A percentile compares a stretch with the other conserved stretches of the same genome.
Evolutionary conservation across 2,329 filamentous ascomycete genomes (phyloP).

Genomic region (Parastagonospora avenae): DNA sequence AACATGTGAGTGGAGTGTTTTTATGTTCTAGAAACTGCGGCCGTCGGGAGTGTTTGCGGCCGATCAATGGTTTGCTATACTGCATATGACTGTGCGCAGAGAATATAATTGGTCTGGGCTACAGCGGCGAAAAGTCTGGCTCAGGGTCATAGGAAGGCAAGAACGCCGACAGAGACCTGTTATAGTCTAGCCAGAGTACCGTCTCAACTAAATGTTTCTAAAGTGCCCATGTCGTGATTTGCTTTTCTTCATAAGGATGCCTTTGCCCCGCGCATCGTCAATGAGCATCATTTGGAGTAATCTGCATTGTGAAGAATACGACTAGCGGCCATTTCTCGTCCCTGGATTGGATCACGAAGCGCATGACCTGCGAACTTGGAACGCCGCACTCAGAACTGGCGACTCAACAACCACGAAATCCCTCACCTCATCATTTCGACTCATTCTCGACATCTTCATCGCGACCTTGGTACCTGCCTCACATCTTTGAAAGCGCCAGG

Average conservation of each 20-base stretch:
- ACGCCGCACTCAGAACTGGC: slow-evolving; percentile 1
- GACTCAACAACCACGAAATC: slow-evolving; percentile 1
- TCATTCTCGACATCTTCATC: not conserved
- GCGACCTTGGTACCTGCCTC: not conserved
- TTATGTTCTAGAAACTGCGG: slow-evolving; percentile 13
- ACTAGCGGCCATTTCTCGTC: slow-evolving; percentile 10
- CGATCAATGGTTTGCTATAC: not conserved
- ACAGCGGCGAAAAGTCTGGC: not conserved
- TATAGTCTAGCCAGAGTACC: slow-evolving; percentile 15
- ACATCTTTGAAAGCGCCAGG: slow-evolving; percentile 2
- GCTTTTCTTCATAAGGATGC: slow-evolving; percentile 12
- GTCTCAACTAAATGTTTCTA: slow-evolving; percentile 8
- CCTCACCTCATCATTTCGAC: not conserved
- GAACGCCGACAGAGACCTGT: not conserved
- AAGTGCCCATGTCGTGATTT: slow-evolving; percentile 11
- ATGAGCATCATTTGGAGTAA: not conserved
- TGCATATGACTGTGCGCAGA: slow-evolving; percentile 17
- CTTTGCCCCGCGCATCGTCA: not conserved
- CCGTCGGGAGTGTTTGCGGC: slow-evolving; percentile 1
- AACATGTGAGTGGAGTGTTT: slow-evolving; percentile 10
- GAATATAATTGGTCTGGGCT: slow-evolving; percentile 17
- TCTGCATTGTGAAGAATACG: not conserved
- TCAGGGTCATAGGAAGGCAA: too few species aligned
- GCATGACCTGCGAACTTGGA: slow-evolving; percentile 9
- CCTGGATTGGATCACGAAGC: slow-evolving; percentile 8